Conservation (phyloP, 495 filamentous ascomycete species). For the Podospora australis region DNA sequence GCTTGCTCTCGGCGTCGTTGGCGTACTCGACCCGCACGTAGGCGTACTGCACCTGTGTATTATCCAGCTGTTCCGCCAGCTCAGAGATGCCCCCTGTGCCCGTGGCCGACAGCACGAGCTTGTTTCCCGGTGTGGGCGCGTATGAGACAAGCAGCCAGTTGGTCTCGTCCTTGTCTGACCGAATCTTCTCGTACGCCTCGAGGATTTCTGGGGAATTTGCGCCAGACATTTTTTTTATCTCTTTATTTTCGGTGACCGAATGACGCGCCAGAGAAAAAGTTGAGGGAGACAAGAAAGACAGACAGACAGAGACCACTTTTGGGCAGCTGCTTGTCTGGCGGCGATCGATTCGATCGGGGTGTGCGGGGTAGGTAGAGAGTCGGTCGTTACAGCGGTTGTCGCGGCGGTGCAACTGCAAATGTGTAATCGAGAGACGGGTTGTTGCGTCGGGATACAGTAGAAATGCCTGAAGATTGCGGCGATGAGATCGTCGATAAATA, state of each 20-base stretch:
- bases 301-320: too few species aligned
- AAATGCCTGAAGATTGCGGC: too few species aligned
- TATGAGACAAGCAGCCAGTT: slow-evolving; percentile 55
- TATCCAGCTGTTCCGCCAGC: slow-evolving; percentile 39
- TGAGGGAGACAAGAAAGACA: too few species aligned
- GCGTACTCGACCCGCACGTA: slow-evolving; percentile 54
- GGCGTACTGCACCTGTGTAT: slow-evolving; percentile 48
- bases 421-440: too few species aligned
- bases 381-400: too few species aligned
- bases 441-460: too few species aligned
- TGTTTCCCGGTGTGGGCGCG: slow-evolving; percentile 38
- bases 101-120: slow-evolving; percentile 40
- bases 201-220: slow-evolving; percentile 40
- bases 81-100: slow-evolving; percentile 47
- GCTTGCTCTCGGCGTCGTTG: slow-evolving; percentile 51
- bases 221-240: slow-evolving; percentile 33
- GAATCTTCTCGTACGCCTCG: slow-evolving; percentile 44
- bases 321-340: too few species aligned
- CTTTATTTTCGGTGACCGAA: neutral
- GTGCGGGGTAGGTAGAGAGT: neutral
- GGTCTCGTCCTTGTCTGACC: slow-evolving; percentile 48
- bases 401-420: too few species aligned
- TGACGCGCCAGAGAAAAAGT: too few species aligned
- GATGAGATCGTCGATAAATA: too few species aligned
- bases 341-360: neutral